Conservation (phyloP, 768 basidiomycete genomes). For the Tylopilus cervinicoccineus region DNA sequence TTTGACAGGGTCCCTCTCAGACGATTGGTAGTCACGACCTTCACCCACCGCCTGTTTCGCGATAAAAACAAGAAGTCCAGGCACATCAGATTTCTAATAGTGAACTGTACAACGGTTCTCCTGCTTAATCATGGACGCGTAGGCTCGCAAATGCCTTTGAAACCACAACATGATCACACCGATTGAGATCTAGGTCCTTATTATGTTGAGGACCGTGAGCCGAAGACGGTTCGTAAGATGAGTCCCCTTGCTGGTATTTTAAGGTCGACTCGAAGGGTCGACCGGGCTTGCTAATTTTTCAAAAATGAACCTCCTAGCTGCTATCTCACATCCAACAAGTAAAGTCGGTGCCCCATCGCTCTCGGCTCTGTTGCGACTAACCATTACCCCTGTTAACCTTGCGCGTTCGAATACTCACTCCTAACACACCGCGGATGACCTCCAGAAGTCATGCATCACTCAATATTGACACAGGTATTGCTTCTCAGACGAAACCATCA, state of each 20-base stretch:
- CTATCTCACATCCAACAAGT: background rate
- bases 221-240: constrained; percentile 1
- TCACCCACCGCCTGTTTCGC: background rate
- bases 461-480: background rate
- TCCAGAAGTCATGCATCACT: background rate
- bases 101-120: no score
- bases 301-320: background rate
- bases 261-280: background rate
- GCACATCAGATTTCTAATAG: no score
- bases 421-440: background rate
- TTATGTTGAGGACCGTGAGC: constrained; percentile 1
- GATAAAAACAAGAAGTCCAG: no score
- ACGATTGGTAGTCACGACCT: background rate
- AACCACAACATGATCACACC: no score
- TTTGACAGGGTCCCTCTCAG: background rate
- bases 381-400: background rate
- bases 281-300: background rate
- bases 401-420: constrained; percentile 1
- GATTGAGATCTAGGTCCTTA: background rate
- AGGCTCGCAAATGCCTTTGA: no score
- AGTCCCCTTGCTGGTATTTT: background rate
- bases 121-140: no score
- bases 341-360: background rate
- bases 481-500: constrained; percentile 2
- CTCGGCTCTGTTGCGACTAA: constrained; percentile 1